Percentiles rank a stretch among this genome's conserved stretches.
phyloP scores from a whole-genome alignment of 2,329 filamentous ascomycete genomes.

The Colletotrichum sp. region DNA sequence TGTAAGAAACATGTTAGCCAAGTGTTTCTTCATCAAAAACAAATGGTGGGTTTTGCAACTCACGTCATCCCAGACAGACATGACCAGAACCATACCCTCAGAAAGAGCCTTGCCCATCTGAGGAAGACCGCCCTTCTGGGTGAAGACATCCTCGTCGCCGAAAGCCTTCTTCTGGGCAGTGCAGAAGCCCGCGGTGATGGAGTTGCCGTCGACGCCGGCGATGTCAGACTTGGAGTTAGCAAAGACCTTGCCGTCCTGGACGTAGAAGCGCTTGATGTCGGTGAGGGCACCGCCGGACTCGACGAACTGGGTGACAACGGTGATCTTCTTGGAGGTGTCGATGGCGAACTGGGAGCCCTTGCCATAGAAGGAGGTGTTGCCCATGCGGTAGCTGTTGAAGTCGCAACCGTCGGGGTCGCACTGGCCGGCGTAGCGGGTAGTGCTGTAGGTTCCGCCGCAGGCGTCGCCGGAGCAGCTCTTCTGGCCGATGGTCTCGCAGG shows the following conservation, averaged over 20 bases:
- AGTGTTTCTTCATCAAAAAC: not conserved
- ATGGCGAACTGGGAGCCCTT: conserved; percentile 54
- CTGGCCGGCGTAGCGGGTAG: conserved; percentile 62
- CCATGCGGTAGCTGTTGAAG: conserved; percentile 73
- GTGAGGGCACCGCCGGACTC: conserved; percentile 53
- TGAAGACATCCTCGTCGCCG: conserved; percentile 58
- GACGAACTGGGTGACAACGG: conserved; percentile 71
- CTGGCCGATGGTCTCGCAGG: conserved; percentile 58
- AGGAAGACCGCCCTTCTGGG: conserved; percentile 59
- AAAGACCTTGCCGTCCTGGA: conserved; percentile 66
- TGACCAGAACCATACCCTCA: conserved; percentile 51
- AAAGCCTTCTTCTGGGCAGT: conserved; percentile 62
- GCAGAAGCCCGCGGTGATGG: conserved; percentile 65
- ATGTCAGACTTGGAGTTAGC: conserved; percentile 53
- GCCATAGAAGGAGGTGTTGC: conserved; percentile 68
- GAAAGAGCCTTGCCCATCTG: conserved; percentile 56
- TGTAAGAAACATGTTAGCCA: conserved; percentile 1
- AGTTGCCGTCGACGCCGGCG: conserved; percentile 42
- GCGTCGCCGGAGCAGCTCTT: conserved; percentile 53
- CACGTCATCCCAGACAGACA: conserved; percentile 65
- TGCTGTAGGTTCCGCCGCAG: conserved; percentile 59
- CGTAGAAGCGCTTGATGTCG: conserved; percentile 69
- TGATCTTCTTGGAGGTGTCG: conserved; percentile 64
- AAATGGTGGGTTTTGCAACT: not conserved
- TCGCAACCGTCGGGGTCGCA: conserved; percentile 76